Evolutionary conservation across 306 rosid genomes (phyloP).

Genomic region (Sechiopsis laciniata): DNA sequence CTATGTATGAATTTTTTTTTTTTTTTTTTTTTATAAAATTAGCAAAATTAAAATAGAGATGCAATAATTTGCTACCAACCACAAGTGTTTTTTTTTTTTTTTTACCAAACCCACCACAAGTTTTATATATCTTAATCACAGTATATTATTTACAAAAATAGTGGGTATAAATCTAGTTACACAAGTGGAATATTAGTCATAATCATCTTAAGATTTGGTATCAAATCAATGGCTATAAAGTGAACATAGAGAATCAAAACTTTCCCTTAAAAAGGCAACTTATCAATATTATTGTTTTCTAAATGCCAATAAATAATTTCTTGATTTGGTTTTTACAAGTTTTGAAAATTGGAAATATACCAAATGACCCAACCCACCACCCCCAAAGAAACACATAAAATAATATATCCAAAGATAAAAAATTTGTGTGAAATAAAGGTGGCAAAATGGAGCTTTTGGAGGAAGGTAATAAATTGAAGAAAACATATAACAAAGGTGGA

Average conservation of each 20-base stretch:
- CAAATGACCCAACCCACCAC: slow-evolving; percentile 6
- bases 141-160: no score
- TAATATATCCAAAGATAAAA: not conserved
- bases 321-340: not conserved
- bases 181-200: not conserved
- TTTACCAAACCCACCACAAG: no score
- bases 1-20: no score
- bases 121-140: no score
- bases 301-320: slow-evolving; percentile 11
- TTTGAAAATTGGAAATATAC: not conserved
- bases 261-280: not conserved
- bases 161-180: not conserved
- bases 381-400: not conserved
- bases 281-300: not conserved
- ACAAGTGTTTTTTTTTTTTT: no score
- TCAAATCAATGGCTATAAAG: slow-evolving; percentile 14
- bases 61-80: no score
- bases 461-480: no score
- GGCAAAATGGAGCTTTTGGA: not conserved
- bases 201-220: not conserved
- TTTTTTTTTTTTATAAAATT: no score
- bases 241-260: slow-evolving; percentile 6
- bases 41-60: no score
- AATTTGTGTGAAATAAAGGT: slow-evolving; percentile 10
- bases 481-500: no score